Evolutionary conservation across 805 yeast genomes (phyloP), one percentile per base, ranked within the genome.

Genomic region (Saturnispora sekii): DNA sequence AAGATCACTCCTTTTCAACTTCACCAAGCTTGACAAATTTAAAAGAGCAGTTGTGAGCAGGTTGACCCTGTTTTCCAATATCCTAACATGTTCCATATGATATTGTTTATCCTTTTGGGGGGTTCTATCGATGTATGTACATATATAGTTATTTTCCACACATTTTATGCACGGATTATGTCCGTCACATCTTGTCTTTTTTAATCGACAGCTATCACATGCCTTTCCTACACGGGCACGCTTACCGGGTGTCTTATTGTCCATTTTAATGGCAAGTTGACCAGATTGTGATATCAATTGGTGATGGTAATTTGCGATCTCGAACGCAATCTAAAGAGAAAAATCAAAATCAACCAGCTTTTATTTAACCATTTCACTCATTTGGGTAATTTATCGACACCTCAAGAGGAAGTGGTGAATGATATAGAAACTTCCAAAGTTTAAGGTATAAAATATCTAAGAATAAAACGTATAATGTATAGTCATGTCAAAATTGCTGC

Each of bases 141-240:
- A 77, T 30, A 77, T 68, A 54, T 73, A 74, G 58, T 77, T 77
- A 51, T 77, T 81, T 10, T 66, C 62, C 9, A 67, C 56, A 55
- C 84, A 77, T 45, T 74, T 68, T 34, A 70, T 68, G 51, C 84
- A 77, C 1, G 84, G 84, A 49, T 74, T 74, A 39, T 69, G 67
- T 18, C 84, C 84, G 48, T 76, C 77, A 57, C 84, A 77, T 49
- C 76, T 77, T 3, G 81, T 77, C 61, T 77, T 77, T 54, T 76
- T 77, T 44, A 77, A 66, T 37, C 84, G 65, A 56, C 84, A 77
- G 44, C 73, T 69, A 54, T 77, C 82, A 51, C 84, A 77, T 5
- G 83, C 83, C 51, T 76, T 77, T n/a, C 79, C 79, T 4, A 77
- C 82, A 48, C 84, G 29, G 11, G 33, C 28, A 11, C 45, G 18